Percentiles rank a stretch among this genome's conserved stretches.
Conservation (phyloP, 225 moss, liverwort and hornwort genomes). For the Neckera pumila region DNA sequence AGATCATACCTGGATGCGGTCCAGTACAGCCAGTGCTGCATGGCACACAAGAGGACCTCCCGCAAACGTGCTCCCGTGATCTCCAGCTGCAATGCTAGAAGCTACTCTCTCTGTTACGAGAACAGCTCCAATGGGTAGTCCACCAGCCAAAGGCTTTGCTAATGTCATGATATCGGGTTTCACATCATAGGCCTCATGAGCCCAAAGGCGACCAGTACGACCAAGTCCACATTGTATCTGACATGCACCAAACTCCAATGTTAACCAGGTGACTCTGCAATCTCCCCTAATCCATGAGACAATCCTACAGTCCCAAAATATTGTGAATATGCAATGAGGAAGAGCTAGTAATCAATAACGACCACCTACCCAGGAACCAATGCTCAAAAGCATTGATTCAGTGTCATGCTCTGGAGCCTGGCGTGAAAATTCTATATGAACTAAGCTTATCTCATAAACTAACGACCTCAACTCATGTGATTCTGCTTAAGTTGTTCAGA, state of each 20-base stretch:
- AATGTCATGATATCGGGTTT: constrained; percentile 79
- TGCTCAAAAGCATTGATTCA: not conserved
- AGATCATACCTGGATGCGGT: constrained; percentile 29
- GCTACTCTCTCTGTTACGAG: constrained; percentile 66
- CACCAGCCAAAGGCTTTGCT: constrained; percentile 81
- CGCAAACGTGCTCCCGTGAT: constrained; percentile 54
- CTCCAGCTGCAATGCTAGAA: constrained; percentile 50
- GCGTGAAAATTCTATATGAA: not conserved
- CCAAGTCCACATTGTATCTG: constrained; percentile 81
- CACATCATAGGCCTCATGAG: constrained; percentile 65
- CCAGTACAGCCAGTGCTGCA: constrained; percentile 44
- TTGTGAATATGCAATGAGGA: not conserved
- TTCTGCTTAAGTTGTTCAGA: not conserved
- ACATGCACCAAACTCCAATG: not conserved
- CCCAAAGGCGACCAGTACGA: constrained; percentile 67
- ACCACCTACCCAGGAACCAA: not conserved
- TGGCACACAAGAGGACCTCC: constrained; percentile 47
- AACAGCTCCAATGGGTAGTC: constrained; percentile 80
- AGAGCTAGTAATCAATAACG: not conserved
- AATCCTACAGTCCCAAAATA: not conserved
- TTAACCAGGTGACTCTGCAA: not conserved
- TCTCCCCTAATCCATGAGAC: not conserved
- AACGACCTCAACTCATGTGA: not conserved
- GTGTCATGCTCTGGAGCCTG: not conserved
- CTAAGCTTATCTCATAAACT: not conserved